These are phyloP conservation scores for Aspergillus novoparasiticus DNA, from an alignment of 2,329 filamentous ascomycete species.

Conservation along the genomic window DNA sequence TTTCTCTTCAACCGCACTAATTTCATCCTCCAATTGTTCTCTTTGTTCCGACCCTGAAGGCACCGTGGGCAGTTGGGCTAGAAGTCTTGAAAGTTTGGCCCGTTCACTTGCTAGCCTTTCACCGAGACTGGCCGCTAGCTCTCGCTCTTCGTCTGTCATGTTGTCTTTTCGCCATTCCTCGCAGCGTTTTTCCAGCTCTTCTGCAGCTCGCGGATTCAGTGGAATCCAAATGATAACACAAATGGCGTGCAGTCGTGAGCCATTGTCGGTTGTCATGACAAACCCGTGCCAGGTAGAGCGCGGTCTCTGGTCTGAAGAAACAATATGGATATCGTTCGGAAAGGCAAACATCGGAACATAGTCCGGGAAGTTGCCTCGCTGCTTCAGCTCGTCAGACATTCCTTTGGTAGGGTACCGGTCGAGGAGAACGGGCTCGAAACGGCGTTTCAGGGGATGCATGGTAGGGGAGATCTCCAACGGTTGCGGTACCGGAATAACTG, in stretches of 20 bases:
- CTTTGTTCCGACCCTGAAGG: constrained; percentile 79
- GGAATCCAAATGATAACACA: constrained; percentile 93
- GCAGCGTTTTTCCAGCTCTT: constrained; percentile 71
- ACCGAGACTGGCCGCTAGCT: constrained; percentile 87
- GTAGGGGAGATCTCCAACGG: constrained; percentile 85
- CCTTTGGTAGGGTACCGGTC: constrained; percentile 89
- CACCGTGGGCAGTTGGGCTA: constrained; percentile 78
- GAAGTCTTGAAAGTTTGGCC: constrained; percentile 83
- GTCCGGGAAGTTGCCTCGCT: constrained; percentile 86
- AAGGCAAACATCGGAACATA: constrained; percentile 99
- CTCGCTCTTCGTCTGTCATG: constrained; percentile 97
- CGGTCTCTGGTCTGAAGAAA: constrained; percentile 90
- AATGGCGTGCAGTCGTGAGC: constrained; percentile 87
- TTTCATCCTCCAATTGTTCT: constrained; percentile 87
- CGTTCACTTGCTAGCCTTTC: constrained; percentile 84
- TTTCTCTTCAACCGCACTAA: constrained; percentile 94
- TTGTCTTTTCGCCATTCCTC: constrained; percentile 87
- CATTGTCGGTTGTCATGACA: constrained; percentile 93
- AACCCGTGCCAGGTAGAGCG: constrained; percentile 99
- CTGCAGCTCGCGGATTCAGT: constrained; percentile 76
- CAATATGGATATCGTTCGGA: constrained; percentile 95
- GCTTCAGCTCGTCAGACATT: constrained; percentile 75
- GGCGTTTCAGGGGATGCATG: constrained; percentile 92
- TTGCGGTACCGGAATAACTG: constrained; percentile 91
- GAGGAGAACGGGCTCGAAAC: constrained; percentile 93